Evolutionary conservation across 768 basidiomycete species (phyloP).

Genomic region (Tulasnella sp.): DNA sequence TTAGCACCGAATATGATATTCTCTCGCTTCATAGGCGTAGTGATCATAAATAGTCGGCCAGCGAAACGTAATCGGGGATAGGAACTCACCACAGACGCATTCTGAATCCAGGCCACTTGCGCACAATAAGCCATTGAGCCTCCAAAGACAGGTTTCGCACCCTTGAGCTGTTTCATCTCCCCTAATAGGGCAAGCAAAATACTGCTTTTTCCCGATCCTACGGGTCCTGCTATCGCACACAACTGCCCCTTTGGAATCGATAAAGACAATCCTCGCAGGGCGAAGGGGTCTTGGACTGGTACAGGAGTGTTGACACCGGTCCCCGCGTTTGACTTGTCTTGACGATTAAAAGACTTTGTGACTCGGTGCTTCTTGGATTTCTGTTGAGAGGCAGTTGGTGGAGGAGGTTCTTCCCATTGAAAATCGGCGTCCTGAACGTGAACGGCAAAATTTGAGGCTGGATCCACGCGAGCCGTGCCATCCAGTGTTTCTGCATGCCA

Average conservation of each 20-base stretch:
- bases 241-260: slow-evolving; percentile 52
- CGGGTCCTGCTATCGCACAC: slow-evolving; percentile 62
- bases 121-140: slow-evolving; percentile 66
- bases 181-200: slow-evolving; percentile 51
- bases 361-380: slow-evolving; percentile 26
- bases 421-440: slow-evolving; percentile 55
- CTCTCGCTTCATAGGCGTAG: slow-evolving; percentile 45
- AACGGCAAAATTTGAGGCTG: slow-evolving; percentile 48
- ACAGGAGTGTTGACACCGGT: slow-evolving; percentile 4
- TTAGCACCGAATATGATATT: slow-evolving; percentile 65
- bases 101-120: slow-evolving; percentile 76
- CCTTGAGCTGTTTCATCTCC: slow-evolving; percentile 58
- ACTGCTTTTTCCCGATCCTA: slow-evolving; percentile 59
- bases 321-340: slow-evolving; percentile 20
- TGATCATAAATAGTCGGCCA: slow-evolving; percentile 12
- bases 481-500: slow-evolving; percentile 54
- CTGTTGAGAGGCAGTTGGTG: neutral
- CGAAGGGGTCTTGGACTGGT: slow-evolving; percentile 44
- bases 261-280: slow-evolving; percentile 51
- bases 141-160: slow-evolving; percentile 53
- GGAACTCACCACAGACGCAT: slow-evolving; percentile 53
- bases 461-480: slow-evolving; percentile 47
- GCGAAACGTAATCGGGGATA: neutral
- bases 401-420: slow-evolving; percentile 54
- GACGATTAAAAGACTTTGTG: slow-evolving; percentile 7